Evolutionary conservation across 1,284 basidiomycete genomes (phyloP).

Genomic region (Tilletiopsis washingtonensis): DNA sequence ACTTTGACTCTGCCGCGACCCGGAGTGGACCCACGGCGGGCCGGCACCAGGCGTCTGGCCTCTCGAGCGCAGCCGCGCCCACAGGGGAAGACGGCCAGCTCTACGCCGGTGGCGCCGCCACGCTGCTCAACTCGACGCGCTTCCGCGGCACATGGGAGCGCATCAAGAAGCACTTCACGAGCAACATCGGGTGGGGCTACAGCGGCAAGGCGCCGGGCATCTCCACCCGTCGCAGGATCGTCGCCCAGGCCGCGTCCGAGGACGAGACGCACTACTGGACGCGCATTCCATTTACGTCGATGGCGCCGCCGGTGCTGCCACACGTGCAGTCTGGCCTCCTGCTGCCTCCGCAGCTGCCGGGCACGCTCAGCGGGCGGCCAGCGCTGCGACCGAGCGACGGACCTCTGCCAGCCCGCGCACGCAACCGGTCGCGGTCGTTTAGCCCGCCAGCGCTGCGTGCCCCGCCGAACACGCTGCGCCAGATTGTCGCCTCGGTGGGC

Average conservation of each 20-base stretch:
- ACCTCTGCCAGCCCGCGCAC: not conserved
- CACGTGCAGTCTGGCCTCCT: not conserved
- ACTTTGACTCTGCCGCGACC: too few species aligned
- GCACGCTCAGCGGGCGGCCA: too few species aligned
- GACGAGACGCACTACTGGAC: not conserved
- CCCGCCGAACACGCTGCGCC: not conserved
- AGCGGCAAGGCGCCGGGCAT: conserved; percentile 66
- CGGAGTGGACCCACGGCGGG: too few species aligned
- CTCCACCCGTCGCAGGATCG: conserved; percentile 73
- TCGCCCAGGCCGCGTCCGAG: not conserved
- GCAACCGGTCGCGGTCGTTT: conserved; percentile 49
- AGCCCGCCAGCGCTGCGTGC: conserved; percentile 52
- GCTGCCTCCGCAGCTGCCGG: not conserved
- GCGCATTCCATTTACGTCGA: not conserved
- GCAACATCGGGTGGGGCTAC: conserved; percentile 61
- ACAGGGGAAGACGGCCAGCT: too few species aligned
- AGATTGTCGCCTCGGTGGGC: conserved; percentile 48
- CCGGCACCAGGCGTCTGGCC: too few species aligned
- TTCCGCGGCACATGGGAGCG: conserved; percentile 4
- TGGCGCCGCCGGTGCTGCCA: not conserved
- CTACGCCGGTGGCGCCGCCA: not conserved
- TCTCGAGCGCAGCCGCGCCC: not conserved
- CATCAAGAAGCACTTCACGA: conserved; percentile 2
- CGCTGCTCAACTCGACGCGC: not conserved
- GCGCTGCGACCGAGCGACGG: not conserved